Evolutionary conservation across 345 rosid species (phyloP).

Genomic region (Salix caprea): DNA sequence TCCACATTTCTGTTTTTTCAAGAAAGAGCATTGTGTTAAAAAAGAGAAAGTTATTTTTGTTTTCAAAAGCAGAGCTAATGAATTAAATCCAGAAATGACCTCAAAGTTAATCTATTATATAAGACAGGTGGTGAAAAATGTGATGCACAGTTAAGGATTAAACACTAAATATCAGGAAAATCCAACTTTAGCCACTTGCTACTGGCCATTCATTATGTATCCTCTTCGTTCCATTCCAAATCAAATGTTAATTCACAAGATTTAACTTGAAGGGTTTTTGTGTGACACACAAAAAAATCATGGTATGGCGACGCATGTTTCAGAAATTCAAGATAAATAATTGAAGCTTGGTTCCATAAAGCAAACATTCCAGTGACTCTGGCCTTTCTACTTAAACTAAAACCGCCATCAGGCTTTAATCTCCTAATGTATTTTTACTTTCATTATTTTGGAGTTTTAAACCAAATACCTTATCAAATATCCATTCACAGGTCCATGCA

Average conservation of each 20-base stretch:
- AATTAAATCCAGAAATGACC: neutral
- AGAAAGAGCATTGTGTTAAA: constrained; percentile 10
- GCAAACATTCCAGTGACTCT: neutral
- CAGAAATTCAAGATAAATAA: neutral
- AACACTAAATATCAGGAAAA: neutral
- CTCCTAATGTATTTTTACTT: neutral
- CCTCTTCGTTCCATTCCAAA: neutral
- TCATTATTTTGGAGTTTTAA: neutral
- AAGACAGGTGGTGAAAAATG: too few relatives aligned
- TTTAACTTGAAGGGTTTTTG: neutral
- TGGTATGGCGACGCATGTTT: neutral
- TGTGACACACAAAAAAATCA: neutral
- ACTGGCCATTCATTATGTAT: neutral
- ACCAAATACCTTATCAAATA: neutral
- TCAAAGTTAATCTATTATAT: neutral
- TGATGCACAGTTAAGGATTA: neutral
- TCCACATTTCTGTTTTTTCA: constrained; percentile 65
- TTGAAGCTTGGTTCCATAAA: neutral
- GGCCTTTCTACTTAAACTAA: neutral
- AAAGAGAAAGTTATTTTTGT: neutral
- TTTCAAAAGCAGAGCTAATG: neutral
- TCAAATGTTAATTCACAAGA: neutral
- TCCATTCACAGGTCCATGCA: neutral
- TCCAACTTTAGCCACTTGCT: neutral
- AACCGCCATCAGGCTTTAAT: neutral